phyloP scores from a whole-genome alignment of 1,139 yeast species.

The Suhomyces wounanorum region DNA sequence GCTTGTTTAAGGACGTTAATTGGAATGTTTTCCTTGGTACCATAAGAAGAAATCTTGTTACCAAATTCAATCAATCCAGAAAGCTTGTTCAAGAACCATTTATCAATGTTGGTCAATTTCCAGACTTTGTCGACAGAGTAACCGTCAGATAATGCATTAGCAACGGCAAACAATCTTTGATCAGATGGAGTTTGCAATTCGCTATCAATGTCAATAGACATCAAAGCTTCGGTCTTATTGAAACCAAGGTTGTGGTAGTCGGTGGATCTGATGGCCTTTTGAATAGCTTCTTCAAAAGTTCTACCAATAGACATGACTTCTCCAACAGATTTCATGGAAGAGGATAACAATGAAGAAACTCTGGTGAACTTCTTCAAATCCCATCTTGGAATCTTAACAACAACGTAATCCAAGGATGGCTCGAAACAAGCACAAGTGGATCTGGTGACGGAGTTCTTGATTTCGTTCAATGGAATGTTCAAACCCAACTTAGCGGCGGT shows the following conservation, averaged over 20 bases:
- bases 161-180: slow-evolving; percentile 94
- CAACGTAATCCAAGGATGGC: slow-evolving; percentile 96
- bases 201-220: slow-evolving; percentile 86
- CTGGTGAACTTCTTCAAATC: slow-evolving; percentile 94
- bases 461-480: slow-evolving; percentile 89
- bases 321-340: slow-evolving; percentile 98
- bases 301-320: slow-evolving; percentile 99
- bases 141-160: slow-evolving; percentile 84
- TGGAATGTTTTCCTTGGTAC: slow-evolving; percentile 63
- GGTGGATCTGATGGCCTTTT: slow-evolving; percentile 95
- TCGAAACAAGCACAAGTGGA: slow-evolving; percentile 97
- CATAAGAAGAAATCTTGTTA: slow-evolving; percentile 59
- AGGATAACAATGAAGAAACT: slow-evolving; percentile 83
- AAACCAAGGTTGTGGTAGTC: slow-evolving; percentile 95
- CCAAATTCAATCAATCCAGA: slow-evolving; percentile 72
- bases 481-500: slow-evolving; percentile 97
- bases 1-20: slow-evolving; percentile 71
- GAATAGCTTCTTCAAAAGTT: slow-evolving; percentile 97
- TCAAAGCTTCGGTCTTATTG: slow-evolving; percentile 80
- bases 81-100: slow-evolving; percentile 93
- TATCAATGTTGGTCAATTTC: slow-evolving; percentile 90
- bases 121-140: slow-evolving; percentile 92
- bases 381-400: slow-evolving; percentile 99
- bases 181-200: slow-evolving; percentile 96
- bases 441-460: slow-evolving; percentile 91